Evolutionary conservation across 768 basidiomycete species (phyloP).

Genomic region (Rhodotorula diobovata): DNA sequence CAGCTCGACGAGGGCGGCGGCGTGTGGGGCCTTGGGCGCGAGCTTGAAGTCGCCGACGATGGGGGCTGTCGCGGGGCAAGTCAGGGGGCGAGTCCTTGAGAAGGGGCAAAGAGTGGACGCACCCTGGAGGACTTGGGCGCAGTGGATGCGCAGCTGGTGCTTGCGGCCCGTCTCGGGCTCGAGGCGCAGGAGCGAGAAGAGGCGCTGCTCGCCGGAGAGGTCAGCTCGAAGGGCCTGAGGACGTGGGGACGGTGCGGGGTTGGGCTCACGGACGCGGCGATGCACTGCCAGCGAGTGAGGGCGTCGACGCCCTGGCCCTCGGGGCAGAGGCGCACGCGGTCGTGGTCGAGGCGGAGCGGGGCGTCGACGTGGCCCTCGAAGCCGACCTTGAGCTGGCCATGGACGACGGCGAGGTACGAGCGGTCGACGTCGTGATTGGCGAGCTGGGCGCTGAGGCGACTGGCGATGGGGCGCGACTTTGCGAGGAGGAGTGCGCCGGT

Average conservation of each 20-base stretch:
- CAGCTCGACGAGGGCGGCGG: slow-evolving; percentile 14
- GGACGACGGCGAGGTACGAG: slow-evolving; percentile 33
- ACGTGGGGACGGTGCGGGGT: no score
- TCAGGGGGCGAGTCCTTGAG: no score
- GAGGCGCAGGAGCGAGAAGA: slow-evolving; percentile 18
- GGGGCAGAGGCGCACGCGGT: slow-evolving; percentile 19
- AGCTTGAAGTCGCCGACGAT: slow-evolving; percentile 38
- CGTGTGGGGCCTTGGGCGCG: slow-evolving; percentile 9
- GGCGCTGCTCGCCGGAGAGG: neutral
- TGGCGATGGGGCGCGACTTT: slow-evolving; percentile 4
- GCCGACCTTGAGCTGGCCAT: slow-evolving; percentile 27
- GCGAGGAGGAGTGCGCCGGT: slow-evolving; percentile 29
- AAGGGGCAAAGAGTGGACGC: neutral
- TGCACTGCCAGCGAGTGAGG: slow-evolving; percentile 24
- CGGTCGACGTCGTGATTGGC: slow-evolving; percentile 18
- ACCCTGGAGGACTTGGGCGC: slow-evolving; percentile 27
- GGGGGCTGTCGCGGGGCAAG: slow-evolving; percentile 1
- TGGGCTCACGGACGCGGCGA: slow-evolving; percentile 15
- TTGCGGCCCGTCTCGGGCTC: slow-evolving; percentile 29
- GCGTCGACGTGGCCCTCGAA: slow-evolving; percentile 11
- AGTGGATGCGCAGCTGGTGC: slow-evolving; percentile 36
- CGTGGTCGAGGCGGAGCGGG: slow-evolving; percentile 20
- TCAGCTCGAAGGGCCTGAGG: neutral
- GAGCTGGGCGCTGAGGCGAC: slow-evolving; percentile 16
- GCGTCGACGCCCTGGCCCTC: slow-evolving; percentile 16